Percentiles rank a stretch among this genome's conserved stretches.
phyloP scores from a whole-genome alignment of 2,329 filamentous ascomycete genomes.

The Alternaria solani region DNA sequence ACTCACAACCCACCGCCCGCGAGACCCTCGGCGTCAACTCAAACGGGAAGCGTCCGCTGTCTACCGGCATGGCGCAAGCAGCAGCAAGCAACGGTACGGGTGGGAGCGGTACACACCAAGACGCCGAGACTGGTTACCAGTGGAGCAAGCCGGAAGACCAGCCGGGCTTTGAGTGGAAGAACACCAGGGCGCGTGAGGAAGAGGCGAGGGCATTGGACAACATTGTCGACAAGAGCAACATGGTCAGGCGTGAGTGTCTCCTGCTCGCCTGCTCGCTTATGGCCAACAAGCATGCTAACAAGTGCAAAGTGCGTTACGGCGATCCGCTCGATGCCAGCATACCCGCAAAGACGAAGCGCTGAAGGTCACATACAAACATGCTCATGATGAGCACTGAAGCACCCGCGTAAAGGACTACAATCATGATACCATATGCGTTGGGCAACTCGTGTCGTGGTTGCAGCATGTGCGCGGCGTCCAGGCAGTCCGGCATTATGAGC shows the following conservation, averaged over 20 bases:
- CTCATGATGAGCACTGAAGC: neutral
- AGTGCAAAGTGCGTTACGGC: slow-evolving; percentile 41
- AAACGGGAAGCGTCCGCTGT: slow-evolving; percentile 49
- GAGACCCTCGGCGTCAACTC: slow-evolving; percentile 43
- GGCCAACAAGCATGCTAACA: slow-evolving; percentile 18
- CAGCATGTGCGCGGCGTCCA: neutral
- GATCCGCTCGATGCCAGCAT: slow-evolving; percentile 47
- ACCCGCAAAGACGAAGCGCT: slow-evolving; percentile 36
- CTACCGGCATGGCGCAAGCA: slow-evolving; percentile 22
- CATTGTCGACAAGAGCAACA: slow-evolving; percentile 44
- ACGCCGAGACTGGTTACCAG: slow-evolving; percentile 46
- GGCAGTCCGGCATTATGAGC: neutral
- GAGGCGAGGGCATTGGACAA: slow-evolving; percentile 44
- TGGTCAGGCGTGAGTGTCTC: slow-evolving; percentile 44
- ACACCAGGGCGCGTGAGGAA: slow-evolving; percentile 48
- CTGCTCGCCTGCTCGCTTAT: neutral
- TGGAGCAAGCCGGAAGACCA: slow-evolving; percentile 49
- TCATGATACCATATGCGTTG: neutral
- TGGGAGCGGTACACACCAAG: slow-evolving; percentile 20
- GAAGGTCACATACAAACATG: slow-evolving; percentile 15
- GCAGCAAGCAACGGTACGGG: slow-evolving; percentile 15
- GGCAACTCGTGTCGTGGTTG: neutral
- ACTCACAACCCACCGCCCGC: slow-evolving; percentile 55
- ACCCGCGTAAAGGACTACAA: neutral
- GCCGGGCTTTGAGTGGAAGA: slow-evolving; percentile 52